Evolutionary conservation across 2,329 filamentous ascomycete species (phyloP).

Genomic region (Capronia americana): DNA sequence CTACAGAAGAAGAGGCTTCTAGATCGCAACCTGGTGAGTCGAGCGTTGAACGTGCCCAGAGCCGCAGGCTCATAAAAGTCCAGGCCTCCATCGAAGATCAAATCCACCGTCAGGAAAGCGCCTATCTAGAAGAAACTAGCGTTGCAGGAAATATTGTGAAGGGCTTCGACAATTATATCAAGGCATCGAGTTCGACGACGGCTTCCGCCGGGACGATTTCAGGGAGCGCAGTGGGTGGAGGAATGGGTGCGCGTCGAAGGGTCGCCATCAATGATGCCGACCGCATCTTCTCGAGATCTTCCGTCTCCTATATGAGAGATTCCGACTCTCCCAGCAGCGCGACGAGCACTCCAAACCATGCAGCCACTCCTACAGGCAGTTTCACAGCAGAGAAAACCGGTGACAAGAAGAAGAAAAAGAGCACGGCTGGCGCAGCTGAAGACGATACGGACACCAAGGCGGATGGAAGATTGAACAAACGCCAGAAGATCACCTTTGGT

Average conservation of each 20-base stretch:
- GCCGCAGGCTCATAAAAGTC: conserved; percentile 14
- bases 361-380: conserved; percentile 52
- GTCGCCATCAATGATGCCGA: conserved; percentile 53
- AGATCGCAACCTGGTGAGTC: conserved; percentile 64
- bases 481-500: conserved; percentile 39
- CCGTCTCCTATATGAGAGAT: conserved; percentile 53
- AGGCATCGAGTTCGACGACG: conserved; percentile 68
- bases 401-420: conserved; percentile 50
- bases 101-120: conserved; percentile 81
- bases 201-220: conserved; percentile 56
- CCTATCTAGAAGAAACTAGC: conserved; percentile 88
- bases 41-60: neutral
- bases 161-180: conserved; percentile 98
- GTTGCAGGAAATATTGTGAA: conserved; percentile 91
- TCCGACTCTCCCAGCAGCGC: conserved; percentile 44
- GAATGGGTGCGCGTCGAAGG: conserved; percentile 49
- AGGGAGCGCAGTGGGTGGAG: conserved; percentile 43
- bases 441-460: conserved; percentile 42
- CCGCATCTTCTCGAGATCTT: conserved; percentile 57
- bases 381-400: conserved; percentile 49
- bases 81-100: conserved; percentile 73
- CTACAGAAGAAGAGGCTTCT: conserved; percentile 69
- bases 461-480: conserved; percentile 34
- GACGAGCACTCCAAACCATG: conserved; percentile 55
- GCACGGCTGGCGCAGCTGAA: conserved; percentile 45